Evolutionary conservation across 1,284 basidiomycete species (phyloP).

Genomic region (Naganishia albida): DNA sequence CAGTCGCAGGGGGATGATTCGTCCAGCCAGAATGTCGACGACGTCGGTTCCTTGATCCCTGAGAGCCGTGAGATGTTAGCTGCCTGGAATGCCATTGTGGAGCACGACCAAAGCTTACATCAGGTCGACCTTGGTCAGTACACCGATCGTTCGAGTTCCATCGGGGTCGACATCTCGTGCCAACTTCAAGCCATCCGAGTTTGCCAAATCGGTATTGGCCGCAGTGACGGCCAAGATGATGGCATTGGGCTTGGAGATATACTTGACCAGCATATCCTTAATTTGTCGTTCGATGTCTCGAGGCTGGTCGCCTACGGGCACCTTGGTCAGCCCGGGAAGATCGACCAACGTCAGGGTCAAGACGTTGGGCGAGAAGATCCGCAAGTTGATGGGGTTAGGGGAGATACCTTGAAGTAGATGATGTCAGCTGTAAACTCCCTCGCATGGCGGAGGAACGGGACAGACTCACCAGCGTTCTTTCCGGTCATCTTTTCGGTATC

Average conservation of each 20-base stretch:
- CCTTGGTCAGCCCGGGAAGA: slow-evolving; percentile 91
- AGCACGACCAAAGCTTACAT: slow-evolving; percentile 64
- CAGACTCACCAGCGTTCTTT: slow-evolving; percentile 71
- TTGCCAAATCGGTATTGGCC: slow-evolving; percentile 95
- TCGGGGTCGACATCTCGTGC: slow-evolving; percentile 96
- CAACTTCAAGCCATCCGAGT: slow-evolving; percentile 95
- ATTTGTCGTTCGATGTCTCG: slow-evolving; percentile 98
- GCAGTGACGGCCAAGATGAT: slow-evolving; percentile 91
- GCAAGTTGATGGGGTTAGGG: slow-evolving; percentile 91
- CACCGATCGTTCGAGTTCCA: slow-evolving; percentile 91
- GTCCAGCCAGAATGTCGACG: slow-evolving; percentile 96
- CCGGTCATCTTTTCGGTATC: slow-evolving; percentile 98
- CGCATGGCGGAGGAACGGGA: neutral
- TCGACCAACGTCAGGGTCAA: slow-evolving; percentile 96
- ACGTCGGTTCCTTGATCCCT: slow-evolving; percentile 97
- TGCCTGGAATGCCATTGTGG: neutral
- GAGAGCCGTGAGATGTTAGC: slow-evolving; percentile 1
- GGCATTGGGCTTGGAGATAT: slow-evolving; percentile 83
- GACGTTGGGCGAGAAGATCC: slow-evolving; percentile 95
- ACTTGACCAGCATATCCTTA: slow-evolving; percentile 92
- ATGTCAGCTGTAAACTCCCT: too few species aligned
- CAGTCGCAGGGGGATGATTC: slow-evolving; percentile 85
- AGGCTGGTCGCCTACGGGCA: slow-evolving; percentile 95
- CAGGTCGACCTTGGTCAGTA: slow-evolving; percentile 94
- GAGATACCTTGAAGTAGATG: slow-evolving; percentile 68